Conservation (phyloP, 2,329 filamentous ascomycete species). For the Alternaria incomplexa region DNA sequence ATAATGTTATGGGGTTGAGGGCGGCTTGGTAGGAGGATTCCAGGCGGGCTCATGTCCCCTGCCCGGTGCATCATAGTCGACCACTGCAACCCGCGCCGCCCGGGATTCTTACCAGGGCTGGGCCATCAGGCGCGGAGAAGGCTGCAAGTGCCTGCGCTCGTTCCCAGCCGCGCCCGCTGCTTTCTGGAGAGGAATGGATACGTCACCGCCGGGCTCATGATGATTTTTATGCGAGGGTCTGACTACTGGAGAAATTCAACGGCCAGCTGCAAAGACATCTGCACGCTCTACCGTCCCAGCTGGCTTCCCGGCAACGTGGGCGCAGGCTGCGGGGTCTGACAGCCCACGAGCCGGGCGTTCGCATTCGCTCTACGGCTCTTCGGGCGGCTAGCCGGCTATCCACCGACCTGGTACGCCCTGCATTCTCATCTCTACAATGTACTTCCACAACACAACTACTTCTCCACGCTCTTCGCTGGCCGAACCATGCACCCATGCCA, state of each 20-base stretch:
- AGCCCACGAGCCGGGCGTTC: conserved; percentile 1
- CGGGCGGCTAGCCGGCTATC: conserved; percentile 8
- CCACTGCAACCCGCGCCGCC: conserved; percentile 5
- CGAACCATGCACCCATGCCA: conserved; percentile 41
- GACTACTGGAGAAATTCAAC: background rate
- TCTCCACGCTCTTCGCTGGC: background rate
- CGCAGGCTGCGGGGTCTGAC: background rate
- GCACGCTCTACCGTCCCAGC: conserved; percentile 1
- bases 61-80: conserved; percentile 7
- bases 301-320: conserved; percentile 6
- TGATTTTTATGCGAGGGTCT: too few relatives aligned
- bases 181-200: background rate
- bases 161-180: background rate
- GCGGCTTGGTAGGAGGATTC: conserved; percentile 6
- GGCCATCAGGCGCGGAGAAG: conserved; percentile 9
- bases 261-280: background rate
- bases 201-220: background rate
- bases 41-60: conserved; percentile 4
- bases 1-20: background rate
- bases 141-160: background rate
- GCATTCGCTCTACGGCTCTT: conserved; percentile 1
- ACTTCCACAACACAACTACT: background rate
- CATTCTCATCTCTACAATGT: background rate
- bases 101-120: conserved; percentile 7
- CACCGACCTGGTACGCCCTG: conserved; percentile 3